Conservation (phyloP, 805 yeast genomes). For the Starmera pachycereana region DNA sequence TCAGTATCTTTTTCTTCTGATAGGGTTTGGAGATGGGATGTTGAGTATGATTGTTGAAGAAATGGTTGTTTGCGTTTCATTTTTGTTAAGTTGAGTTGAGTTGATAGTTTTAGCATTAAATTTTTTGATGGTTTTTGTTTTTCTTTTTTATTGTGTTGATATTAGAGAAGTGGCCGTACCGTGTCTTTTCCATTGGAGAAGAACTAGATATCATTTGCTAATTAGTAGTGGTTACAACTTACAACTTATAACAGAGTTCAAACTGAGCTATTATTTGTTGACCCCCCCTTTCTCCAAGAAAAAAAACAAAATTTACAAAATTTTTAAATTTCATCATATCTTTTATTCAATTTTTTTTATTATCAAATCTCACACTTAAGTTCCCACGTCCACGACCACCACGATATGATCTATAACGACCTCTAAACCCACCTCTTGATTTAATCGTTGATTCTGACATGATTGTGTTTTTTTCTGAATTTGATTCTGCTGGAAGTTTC, state of each 20-base stretch:
- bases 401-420: not conserved
- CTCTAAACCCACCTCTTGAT: not conserved
- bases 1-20: not conserved
- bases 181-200: no score
- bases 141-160: no score
- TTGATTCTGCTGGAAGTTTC: not conserved
- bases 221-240: no score
- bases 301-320: no score
- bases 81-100: not conserved
- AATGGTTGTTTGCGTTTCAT: not conserved
- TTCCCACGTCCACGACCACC: not conserved
- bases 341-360: no score
- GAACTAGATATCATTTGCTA: no score
- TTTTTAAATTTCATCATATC: not conserved
- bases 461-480: not conserved
- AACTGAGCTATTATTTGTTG: no score
- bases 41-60: conserved; percentile 18
- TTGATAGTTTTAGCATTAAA: not conserved
- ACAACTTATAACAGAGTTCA: no score
- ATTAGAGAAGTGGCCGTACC: no score
- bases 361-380: not conserved
- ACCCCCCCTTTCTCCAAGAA: no score
- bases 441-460: not conserved
- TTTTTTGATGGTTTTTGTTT: no score
- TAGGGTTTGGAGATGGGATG: conserved; percentile 21